Evolutionary conservation across 345 rosid genomes (phyloP).

Genomic region (Eucalyptus curtisii): DNA sequence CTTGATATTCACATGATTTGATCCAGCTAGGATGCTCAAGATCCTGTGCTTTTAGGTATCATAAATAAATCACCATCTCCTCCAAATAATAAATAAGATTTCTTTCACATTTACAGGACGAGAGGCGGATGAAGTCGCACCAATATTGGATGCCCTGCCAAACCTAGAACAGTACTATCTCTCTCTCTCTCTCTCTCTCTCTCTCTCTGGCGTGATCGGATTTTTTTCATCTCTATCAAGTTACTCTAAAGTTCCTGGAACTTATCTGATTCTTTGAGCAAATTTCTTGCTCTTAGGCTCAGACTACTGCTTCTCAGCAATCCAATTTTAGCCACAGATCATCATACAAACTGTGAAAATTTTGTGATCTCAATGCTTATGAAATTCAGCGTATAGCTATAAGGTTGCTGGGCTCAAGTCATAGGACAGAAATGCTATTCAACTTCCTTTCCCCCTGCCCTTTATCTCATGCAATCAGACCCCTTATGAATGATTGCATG

Average conservation of each 20-base stretch:
- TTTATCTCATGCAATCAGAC: background rate
- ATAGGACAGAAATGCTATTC: background rate
- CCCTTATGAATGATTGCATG: background rate
- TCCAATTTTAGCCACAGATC: background rate
- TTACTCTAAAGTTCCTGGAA: background rate
- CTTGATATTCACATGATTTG: background rate
- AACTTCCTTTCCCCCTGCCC: background rate
- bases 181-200: background rate
- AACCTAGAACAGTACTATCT: constrained; percentile 73
- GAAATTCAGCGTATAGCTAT: background rate
- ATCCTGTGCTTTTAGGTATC: background rate
- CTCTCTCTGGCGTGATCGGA: background rate
- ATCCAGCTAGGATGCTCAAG: background rate
- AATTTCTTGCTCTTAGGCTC: background rate
- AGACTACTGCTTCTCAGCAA: background rate
- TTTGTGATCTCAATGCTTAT: background rate
- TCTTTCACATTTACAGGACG: constrained; percentile 38
- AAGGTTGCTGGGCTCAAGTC: background rate
- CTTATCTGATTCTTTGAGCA: background rate
- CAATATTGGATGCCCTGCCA: constrained; percentile 87
- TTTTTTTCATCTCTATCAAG: background rate
- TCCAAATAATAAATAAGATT: background rate
- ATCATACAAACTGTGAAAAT: background rate
- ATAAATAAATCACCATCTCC: background rate
- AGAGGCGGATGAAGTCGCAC: constrained; percentile 85